phyloP scores from a whole-genome alignment of 768 basidiomycete genomes.

The Amanita thiersii region DNA sequence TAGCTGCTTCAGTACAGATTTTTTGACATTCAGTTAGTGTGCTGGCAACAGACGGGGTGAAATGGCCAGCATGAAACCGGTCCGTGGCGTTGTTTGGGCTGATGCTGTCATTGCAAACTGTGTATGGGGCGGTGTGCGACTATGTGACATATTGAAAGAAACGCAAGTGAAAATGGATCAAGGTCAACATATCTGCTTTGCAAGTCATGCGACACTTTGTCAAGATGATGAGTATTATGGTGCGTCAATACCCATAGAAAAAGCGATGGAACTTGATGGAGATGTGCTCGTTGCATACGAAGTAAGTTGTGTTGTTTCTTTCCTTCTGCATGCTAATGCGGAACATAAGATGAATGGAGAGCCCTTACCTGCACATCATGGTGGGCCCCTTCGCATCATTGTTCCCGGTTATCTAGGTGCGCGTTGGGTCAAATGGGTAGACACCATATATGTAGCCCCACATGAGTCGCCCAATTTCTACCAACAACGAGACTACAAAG shows the following conservation, averaged over 20 bases:
- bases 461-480: conserved; percentile 62
- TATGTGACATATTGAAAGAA: conserved; percentile 47
- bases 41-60: conserved; percentile 62
- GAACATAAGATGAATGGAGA: conserved; percentile 55
- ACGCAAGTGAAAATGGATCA: conserved; percentile 27
- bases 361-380: conserved; percentile 49
- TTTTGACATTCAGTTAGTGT: conserved; percentile 28
- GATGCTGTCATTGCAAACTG: conserved; percentile 68
- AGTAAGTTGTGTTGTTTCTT: conserved; percentile 21
- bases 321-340: conserved; percentile 1
- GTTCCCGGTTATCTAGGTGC: conserved; percentile 63
- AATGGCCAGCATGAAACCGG: conserved; percentile 51
- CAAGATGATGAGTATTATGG: conserved; percentile 59
- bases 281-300: conserved; percentile 59
- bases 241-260: conserved; percentile 49
- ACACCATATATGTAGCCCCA: conserved; percentile 44
- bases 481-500: conserved; percentile 65
- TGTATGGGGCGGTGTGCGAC: conserved; percentile 52
- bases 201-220: conserved; percentile 50
- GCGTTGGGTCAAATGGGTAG: conserved; percentile 74
- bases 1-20: background rate
- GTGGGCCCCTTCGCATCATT: conserved; percentile 59
- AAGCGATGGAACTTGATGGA: conserved; percentile 34
- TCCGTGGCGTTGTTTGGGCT: conserved; percentile 55
- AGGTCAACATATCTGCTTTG: conserved; percentile 48